A percentile compares a stretch with the other conserved stretches of the same genome.
Conservation (phyloP, 2,329 filamentous ascomycete genomes). For the Botrytis porri region DNA sequence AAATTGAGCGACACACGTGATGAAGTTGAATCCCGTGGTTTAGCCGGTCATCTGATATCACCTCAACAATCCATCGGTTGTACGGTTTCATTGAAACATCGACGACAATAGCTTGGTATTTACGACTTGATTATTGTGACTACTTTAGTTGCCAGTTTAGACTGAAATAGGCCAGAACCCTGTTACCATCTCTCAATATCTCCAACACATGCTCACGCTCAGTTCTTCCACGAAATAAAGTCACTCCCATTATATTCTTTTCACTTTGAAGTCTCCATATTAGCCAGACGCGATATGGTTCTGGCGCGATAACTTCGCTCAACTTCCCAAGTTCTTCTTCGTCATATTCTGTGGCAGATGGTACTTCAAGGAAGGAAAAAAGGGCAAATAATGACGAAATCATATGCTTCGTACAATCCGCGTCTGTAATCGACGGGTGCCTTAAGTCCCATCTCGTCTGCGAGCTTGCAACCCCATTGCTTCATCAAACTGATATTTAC, state of each 20-base stretch:
- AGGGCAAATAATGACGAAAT: not conserved
- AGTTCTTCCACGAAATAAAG: not conserved
- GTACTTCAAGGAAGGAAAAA: not conserved
- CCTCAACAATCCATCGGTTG: not conserved
- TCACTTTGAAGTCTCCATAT: slow-evolving; percentile 5
- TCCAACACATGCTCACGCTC: too few relatives aligned
- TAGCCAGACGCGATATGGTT: not conserved
- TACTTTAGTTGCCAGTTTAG: too few relatives aligned
- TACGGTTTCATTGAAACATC: not conserved
- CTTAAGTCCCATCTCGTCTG: slow-evolving; percentile 11
- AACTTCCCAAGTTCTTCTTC: not conserved
- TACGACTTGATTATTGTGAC: not conserved
- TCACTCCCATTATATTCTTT: not conserved
- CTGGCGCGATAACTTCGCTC: not conserved
- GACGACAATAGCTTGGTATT: not conserved
- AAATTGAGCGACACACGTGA: not conserved
- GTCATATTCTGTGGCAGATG: not conserved
- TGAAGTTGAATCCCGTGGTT: not conserved
- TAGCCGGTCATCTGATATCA: not conserved
- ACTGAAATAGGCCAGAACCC: not conserved
- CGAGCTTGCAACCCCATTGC: not conserved
- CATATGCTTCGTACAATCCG: not conserved
- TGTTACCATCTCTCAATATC: not conserved
- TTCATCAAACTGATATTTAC: not conserved
- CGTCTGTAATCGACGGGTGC: not conserved